Evolutionary conservation across 805 yeast genomes (phyloP).

Genomic region (Candida lessepsii): DNA sequence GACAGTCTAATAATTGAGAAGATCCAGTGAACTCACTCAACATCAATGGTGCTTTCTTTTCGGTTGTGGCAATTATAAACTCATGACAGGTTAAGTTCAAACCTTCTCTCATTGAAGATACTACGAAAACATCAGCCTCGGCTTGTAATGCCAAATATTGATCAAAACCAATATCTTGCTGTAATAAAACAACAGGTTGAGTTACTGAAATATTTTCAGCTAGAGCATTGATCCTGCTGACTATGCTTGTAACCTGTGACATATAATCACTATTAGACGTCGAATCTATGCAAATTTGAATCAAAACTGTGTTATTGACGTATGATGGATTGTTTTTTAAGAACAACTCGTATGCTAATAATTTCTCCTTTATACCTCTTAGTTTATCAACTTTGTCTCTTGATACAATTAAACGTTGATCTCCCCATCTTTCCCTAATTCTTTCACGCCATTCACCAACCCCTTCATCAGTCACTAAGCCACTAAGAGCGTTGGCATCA

Average conservation of each 20-base stretch:
- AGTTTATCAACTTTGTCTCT: constrained; percentile 87
- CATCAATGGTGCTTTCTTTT: constrained; percentile 75
- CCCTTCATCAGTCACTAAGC: constrained; percentile 43
- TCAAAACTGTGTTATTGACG: constrained; percentile 66
- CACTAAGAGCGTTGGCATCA: constrained; percentile 58
- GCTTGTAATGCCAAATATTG: constrained; percentile 84
- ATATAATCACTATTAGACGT: constrained; percentile 53
- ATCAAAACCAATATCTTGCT: constrained; percentile 83
- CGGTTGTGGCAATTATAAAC: constrained; percentile 71
- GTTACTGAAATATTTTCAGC: constrained; percentile 66
- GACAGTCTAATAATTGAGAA: constrained; percentile 63
- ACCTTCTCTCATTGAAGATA: constrained; percentile 92
- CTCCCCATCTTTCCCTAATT: constrained; percentile 77
- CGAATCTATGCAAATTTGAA: constrained; percentile 73
- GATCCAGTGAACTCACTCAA: constrained; percentile 95
- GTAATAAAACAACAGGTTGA: constrained; percentile 84
- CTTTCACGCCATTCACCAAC: constrained; percentile 66
- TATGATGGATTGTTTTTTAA: constrained; percentile 69
- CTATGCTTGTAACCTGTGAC: constrained; percentile 69
- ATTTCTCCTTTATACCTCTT: constrained; percentile 84
- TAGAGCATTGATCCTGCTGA: constrained; percentile 79
- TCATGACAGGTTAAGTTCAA: constrained; percentile 97
- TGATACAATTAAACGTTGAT: constrained; percentile 70
- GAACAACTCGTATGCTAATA: constrained; percentile 82
- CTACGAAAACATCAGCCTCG: constrained; percentile 87